phyloP scores from a whole-genome alignment of 2,329 filamentous ascomycete genomes.

The Elsinoe ampelina region DNA sequence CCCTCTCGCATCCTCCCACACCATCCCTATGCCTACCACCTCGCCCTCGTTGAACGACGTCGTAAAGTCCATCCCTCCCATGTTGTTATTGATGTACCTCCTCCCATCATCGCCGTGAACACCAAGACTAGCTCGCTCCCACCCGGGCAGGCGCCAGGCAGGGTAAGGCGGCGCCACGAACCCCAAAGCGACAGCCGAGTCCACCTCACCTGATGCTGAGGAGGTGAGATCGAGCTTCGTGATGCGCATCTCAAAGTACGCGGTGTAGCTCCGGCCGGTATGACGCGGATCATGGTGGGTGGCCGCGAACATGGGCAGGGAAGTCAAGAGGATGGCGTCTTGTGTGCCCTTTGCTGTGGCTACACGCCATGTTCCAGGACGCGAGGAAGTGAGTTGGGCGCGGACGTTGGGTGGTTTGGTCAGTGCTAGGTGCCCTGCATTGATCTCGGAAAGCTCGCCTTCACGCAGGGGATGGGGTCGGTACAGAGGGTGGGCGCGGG shows the following conservation, averaged over 20 bases:
- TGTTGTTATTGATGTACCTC: slow-evolving; percentile 64
- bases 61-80: slow-evolving; percentile 63
- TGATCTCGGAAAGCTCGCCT: slow-evolving; percentile 8
- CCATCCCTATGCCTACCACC: slow-evolving; percentile 64
- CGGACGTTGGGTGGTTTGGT: slow-evolving; percentile 34
- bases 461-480: slow-evolving; percentile 36
- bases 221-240: slow-evolving; percentile 32
- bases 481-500: slow-evolving; percentile 49
- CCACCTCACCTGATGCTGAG: slow-evolving; percentile 29
- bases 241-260: slow-evolving; percentile 65
- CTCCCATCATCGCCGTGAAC: slow-evolving; percentile 76
- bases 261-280: slow-evolving; percentile 41
- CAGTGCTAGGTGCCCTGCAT: slow-evolving; percentile 43
- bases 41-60: slow-evolving; percentile 54
- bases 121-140: slow-evolving; percentile 65
- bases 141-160: slow-evolving; percentile 66
- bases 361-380: slow-evolving; percentile 42
- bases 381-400: slow-evolving; percentile 35
- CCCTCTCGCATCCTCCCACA: slow-evolving; percentile 34
- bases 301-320: slow-evolving; percentile 59
- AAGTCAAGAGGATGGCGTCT: slow-evolving; percentile 58
- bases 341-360: slow-evolving; percentile 32
- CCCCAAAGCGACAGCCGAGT: slow-evolving; percentile 56
- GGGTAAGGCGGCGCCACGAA: slow-evolving; percentile 68
- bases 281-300: slow-evolving; percentile 48